Percentiles rank a stretch among this genome's conserved stretches.
phyloP scores from a whole-genome alignment of 139 green algal species.

The Picochlorum sp. region DNA sequence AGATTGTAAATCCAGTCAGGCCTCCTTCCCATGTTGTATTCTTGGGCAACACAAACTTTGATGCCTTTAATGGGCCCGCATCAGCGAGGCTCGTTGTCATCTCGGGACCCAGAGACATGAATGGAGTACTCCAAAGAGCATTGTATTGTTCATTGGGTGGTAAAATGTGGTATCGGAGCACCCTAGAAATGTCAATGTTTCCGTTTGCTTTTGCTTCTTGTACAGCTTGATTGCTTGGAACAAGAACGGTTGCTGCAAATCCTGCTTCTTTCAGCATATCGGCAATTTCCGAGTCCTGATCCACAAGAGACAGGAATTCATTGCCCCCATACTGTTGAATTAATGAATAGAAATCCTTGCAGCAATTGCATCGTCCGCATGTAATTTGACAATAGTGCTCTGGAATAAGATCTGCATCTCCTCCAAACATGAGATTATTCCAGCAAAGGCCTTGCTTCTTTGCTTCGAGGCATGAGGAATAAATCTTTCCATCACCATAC shows the following conservation, averaged over 20 bases:
- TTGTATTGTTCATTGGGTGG: conserved; percentile 26
- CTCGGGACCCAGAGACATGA: conserved; percentile 25
- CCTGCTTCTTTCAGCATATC: conserved; percentile 29
- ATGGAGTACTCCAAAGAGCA: conserved; percentile 36
- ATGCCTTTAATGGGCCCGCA: conserved; percentile 1
- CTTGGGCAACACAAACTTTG: conserved; percentile 1
- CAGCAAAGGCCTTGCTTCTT: conserved; percentile 17
- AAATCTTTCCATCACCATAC: neutral
- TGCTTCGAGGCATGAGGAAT: conserved; percentile 19
- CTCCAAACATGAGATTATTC: conserved; percentile 21
- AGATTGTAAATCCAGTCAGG: conserved; percentile 20
- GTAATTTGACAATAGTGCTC: conserved; percentile 40
- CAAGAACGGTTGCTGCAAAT: conserved; percentile 31
- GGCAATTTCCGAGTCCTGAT: conserved; percentile 21
- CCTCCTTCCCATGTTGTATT: conserved; percentile 14
- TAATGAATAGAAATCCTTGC: conserved; percentile 14
- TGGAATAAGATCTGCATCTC: conserved; percentile 21
- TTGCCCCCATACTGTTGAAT: conserved; percentile 13
- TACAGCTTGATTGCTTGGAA: conserved; percentile 32
- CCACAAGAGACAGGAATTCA: conserved; percentile 19
- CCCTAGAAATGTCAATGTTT: conserved; percentile 12
- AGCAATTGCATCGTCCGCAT: conserved; percentile 35
- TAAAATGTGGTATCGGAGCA: conserved; percentile 43
- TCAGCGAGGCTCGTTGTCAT: conserved; percentile 26
- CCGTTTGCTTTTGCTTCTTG: conserved; percentile 12